Base-by-base conservation (phyloP, 2,329 filamentous ascomycete species). In the Alternaria arbusti region DNA sequence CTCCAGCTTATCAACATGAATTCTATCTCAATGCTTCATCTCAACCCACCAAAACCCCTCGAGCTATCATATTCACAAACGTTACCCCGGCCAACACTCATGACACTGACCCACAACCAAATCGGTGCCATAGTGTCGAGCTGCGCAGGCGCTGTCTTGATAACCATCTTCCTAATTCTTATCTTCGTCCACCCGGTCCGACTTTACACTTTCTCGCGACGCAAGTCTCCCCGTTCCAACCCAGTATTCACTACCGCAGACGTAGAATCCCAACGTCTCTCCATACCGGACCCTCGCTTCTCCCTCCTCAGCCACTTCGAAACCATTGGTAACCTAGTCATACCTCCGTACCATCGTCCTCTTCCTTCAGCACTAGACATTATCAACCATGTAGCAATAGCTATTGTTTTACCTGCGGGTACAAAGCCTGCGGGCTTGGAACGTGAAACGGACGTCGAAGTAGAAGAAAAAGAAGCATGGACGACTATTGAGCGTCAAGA, bases 71-170 rank as follows among this genome's bases (percentile, higher is more conserved):
- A n/a, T 36, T 36, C 32, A 36, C 32, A 36, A 36, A 36, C 32
- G 8, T 8, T 9, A 36, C 15, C 32, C 32, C 32, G 32, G 32
- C 32, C 32, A 36, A 36, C 9, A 22, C 11, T 22, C 28, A 50
- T 57, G 55, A n/a, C 44, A 8, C 23, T 43, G 4, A 17, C 30
- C 5, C 13, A 50, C n/a, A 12, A n/a, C 23, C 46, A 52, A 45
- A 13, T 23, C 25, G 46, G 47, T 12, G 32, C 23, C 23, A 58
- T 51, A n/a, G 25, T 52, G 5, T n/a, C 47, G 6, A 25, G 46
- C 32, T 57, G 54, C 44, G 44, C 44, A 49, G 44, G 20, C 20
- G 36, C 23, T 13, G 32, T 58, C 10, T 32, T 58, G 25, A 7
- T 52, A 10, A 28, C 32, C 10, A 10, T 15, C 13, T 7, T 43